Conservation (phyloP, 768 basidiomycete species). For the Tulasnella sp. region DNA sequence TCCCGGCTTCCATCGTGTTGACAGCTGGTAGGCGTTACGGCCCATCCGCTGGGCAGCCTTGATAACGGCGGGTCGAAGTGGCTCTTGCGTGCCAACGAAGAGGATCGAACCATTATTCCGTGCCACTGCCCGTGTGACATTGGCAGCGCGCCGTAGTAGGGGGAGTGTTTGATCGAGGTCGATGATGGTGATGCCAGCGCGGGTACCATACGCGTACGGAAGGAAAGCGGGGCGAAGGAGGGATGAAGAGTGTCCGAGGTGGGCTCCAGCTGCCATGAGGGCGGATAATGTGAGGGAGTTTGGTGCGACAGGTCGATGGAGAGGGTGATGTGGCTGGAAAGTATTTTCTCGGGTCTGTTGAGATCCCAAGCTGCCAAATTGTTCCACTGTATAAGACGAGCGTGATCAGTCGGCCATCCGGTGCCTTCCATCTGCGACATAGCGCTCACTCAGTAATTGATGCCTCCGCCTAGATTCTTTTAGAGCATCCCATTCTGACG, state of each 20-base stretch:
- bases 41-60: slow-evolving; percentile 78
- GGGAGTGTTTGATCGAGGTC: slow-evolving; percentile 93
- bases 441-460: not conserved
- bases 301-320: slow-evolving; percentile 58
- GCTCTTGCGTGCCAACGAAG: slow-evolving; percentile 84
- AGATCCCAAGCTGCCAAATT: slow-evolving; percentile 71
- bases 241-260: slow-evolving; percentile 81
- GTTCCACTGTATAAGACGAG: slow-evolving; percentile 48
- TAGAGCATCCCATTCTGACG: not conserved
- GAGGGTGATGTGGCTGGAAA: slow-evolving; percentile 67
- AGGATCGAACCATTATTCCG: slow-evolving; percentile 78
- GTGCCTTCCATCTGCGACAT: not conserved
- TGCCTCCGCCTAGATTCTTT: not conserved
- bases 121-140: slow-evolving; percentile 77
- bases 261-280: slow-evolving; percentile 87
- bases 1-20: slow-evolving; percentile 91
- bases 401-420: not conserved
- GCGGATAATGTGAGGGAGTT: slow-evolving; percentile 77
- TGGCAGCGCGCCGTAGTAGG: slow-evolving; percentile 83
- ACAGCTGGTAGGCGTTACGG: slow-evolving; percentile 75
- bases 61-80: slow-evolving; percentile 68
- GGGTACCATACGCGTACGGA: slow-evolving; percentile 89
- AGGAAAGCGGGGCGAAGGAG: slow-evolving; percentile 87
- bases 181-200: slow-evolving; percentile 86
- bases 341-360: slow-evolving; percentile 62